Base-by-base conservation (phyloP, 441 rosid genomes). In the Viola pubescens region DNA sequence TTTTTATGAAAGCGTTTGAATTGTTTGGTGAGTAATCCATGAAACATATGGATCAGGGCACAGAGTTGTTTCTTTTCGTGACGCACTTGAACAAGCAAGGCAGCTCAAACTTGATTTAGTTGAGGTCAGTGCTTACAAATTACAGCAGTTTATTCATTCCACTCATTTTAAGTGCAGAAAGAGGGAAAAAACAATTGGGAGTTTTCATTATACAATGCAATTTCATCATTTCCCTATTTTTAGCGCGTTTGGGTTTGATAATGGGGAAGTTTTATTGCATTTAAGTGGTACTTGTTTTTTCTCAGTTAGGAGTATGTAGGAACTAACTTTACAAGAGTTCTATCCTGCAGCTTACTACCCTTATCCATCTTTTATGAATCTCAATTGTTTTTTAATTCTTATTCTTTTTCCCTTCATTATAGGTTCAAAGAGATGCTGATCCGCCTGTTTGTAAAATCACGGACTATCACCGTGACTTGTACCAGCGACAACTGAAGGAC, bases 381-480 rank as follows among this genome's bases (percentile, higher is more conserved):
- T 56, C 37, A 5, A 11, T 44, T 46, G 3, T 13, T 10, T 34
- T 16, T 42, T 48, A 26, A 26, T 26, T 26, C 34, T 26, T 12
- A 37, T 10, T 19, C 5, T 49, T 55, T 5, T 46, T 39, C 6
- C 42, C 7, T 55, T 8, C 39, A 13, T 45, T 10, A 7, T 26
- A 87, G 94, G 94, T 86, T 60, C 71, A 79, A 43, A 66, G 72
- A 60, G 51, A 44, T n/a, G 77, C 65, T 5, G 47, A 72, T 58
- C 94, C 90, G 16, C 88, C 90, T 38, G 90, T 84, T 53, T 84
- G 88, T 74, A 87, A 74, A 71, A 68, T 87, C 11, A 73, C 84
- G 85, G 80, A 87, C 79, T 87, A 56, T 57, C 60, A 77, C 66
- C 67, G 19, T 62, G 78, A 75, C 68, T 66, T 45, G 68, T 82